Evolutionary conservation across 75 land plant genomes (phyloP).

Genomic region (Adiantum capillusveneris): DNA sequence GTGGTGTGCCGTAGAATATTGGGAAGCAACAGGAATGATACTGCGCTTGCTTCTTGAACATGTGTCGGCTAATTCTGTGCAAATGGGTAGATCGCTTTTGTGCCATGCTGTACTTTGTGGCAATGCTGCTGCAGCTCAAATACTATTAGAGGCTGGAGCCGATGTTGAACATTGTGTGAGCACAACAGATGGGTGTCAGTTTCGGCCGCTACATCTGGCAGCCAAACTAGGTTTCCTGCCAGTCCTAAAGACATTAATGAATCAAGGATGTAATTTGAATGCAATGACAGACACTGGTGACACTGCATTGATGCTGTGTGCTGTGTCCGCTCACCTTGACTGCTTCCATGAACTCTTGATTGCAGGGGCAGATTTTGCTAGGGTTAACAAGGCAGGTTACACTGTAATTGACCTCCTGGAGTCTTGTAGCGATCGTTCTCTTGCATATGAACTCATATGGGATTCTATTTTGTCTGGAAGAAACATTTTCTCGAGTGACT

Average conservation of each 20-base stretch:
- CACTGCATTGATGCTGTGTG: conserved; percentile 42
- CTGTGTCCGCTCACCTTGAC: conserved; percentile 19
- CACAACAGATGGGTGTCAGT: conserved; percentile 28
- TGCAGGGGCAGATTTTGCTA: conserved; percentile 44
- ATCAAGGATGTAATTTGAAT: conserved; percentile 25
- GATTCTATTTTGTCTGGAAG: conserved; percentile 21
- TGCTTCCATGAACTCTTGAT: conserved; percentile 36
- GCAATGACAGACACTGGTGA: conserved; percentile 32
- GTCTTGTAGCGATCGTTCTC: conserved; percentile 10
- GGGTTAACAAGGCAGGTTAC: conserved; percentile 24
- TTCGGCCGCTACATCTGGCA: conserved; percentile 39
- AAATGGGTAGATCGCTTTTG: conserved; percentile 31
- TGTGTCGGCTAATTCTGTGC: conserved; percentile 22
- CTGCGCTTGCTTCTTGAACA: conserved; percentile 32
- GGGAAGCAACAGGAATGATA: conserved; percentile 36
- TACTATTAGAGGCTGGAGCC: conserved; percentile 41
- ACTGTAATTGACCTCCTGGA: conserved; percentile 28
- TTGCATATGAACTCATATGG: conserved; percentile 5
- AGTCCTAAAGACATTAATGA: conserved; percentile 21
- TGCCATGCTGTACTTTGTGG: conserved; percentile 47
- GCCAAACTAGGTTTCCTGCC: conserved; percentile 25
- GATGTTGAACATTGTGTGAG: conserved; percentile 28
- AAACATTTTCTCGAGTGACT: conserved; percentile 24
- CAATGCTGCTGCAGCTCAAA: conserved; percentile 26
- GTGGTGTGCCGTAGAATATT: conserved; percentile 57